Evolutionary conservation across 139 green algal species (phyloP), one percentile per base, ranked within the genome.

Genomic region (Closterium sp.): DNA sequence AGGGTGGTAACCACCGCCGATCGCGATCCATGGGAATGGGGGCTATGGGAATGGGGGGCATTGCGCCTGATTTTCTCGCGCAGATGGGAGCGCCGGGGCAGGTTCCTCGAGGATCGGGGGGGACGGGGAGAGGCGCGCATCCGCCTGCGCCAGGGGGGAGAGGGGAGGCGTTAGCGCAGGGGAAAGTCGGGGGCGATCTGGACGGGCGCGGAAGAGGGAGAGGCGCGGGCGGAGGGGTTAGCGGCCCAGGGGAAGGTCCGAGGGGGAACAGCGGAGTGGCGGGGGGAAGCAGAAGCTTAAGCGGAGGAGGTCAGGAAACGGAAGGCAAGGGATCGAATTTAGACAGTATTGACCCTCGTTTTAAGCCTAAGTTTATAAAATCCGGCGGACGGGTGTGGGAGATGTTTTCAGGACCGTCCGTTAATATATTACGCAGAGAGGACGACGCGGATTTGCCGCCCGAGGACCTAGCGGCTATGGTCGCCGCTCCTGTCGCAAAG

Each of bases 301-400:
- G 84, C n/a, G 84, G 84, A 34, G 73, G 73, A 28, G 73, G 73
- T 7, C n/a, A 31, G 84, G 84, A 13, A 34, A 30, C 28, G 84
- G 1, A 87, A 32, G 84, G 28, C 17, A 31, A 27, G 28, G 17
- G n/a, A 7, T 5, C 21, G 27, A 32, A 31, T 13, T 22, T 32
- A 87, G n/a, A 87, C 84, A 87, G 84, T 31, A 87, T 73, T 73
- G 84, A 87, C 84, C 84, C 84, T 31, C n/a, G 28, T 0, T 87
- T 87, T 34, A 30, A 32, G n/a, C 84, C 84, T 21, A 87, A 87
- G 84, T 30, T 87, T 13, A 87, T 87, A 87, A 87, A 87, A 87
- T 87, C 84, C 84, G 84, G 84, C 1, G 84, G 84, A 7, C 84
- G 28, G 84, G 28, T 31, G 84, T 87, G 84, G 84, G 84, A 87